These are phyloP conservation scores for Santalum album DNA, from an alignment of 164 flowering plant species.

Conservation along the genomic window DNA sequence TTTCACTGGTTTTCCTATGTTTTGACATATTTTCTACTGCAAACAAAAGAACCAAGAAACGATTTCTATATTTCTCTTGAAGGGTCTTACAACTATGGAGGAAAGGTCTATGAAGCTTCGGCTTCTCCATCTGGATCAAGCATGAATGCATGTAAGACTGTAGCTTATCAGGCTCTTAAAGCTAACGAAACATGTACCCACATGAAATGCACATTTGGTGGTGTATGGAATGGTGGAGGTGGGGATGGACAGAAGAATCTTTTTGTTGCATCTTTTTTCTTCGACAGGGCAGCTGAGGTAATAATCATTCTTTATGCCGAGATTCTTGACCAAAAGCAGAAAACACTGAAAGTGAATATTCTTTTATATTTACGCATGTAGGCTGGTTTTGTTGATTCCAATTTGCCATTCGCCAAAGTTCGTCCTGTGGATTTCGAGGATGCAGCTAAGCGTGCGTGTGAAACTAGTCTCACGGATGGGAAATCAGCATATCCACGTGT, in stretches of 20 bases:
- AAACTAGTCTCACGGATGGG: constrained; percentile 27
- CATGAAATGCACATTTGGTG: constrained; percentile 97
- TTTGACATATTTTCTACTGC: not conserved
- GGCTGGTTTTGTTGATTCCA: constrained; percentile 57
- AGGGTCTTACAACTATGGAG: constrained; percentile 83
- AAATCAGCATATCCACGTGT: constrained; percentile 26
- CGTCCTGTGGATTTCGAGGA: constrained; percentile 37
- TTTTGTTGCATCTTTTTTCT: constrained; percentile 96
- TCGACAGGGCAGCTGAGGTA: constrained; percentile 98
- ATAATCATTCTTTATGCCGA: not conserved
- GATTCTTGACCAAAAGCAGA: too few relatives aligned
- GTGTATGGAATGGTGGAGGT: constrained; percentile 98
- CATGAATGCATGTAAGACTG: constrained; percentile 42
- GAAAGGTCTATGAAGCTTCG: constrained; percentile 34
- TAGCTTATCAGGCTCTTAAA: constrained; percentile 65
- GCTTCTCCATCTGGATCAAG: constrained; percentile 58
- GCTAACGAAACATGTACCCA: constrained; percentile 76
- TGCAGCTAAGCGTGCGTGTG: constrained; percentile 46
- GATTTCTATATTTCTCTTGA: not conserved
- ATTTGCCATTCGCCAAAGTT: constrained; percentile 32
- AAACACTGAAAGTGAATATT: too few relatives aligned
- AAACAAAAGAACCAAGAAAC: not conserved
- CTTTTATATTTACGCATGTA: too few relatives aligned
- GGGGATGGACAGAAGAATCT: constrained; percentile 93
- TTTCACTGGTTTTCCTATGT: too few relatives aligned